Conservation (phyloP, 225 moss, liverwort and hornwort species). For the Thuidium tamariscinum region DNA sequence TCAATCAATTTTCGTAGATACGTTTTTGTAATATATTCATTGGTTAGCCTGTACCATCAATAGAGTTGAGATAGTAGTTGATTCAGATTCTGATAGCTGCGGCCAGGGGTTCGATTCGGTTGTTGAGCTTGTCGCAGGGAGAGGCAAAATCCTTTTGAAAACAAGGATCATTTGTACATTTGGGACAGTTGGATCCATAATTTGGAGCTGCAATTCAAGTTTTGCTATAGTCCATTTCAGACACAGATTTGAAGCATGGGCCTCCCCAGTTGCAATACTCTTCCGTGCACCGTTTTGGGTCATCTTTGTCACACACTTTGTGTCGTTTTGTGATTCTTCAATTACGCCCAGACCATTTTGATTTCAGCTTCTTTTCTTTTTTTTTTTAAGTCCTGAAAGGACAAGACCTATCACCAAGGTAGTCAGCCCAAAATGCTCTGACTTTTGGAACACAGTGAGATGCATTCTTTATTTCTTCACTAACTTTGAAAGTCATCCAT, state of each 20-base stretch:
- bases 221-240: background rate
- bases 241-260: background rate
- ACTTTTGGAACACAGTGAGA: background rate
- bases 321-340: background rate
- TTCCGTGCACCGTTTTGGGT: background rate
- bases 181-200: background rate
- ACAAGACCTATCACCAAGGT: background rate
- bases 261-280: background rate
- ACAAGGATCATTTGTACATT: background rate
- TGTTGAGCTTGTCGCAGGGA: background rate
- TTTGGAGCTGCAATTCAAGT: slow-evolving; percentile 3
- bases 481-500: background rate
- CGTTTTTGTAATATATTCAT: background rate
- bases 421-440: background rate
- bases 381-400: no score
- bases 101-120: background rate
- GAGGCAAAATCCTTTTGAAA: background rate
- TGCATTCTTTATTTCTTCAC: background rate
- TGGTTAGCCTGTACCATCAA: background rate
- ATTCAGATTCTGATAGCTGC: background rate
- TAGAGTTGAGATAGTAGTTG: background rate
- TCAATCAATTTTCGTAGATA: background rate
- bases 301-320: background rate
- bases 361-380: background rate
- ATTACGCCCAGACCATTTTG: no score